Base-by-base conservation (phyloP, 352 stramenopile species). In the Aphanomyces cochlioides region DNA sequence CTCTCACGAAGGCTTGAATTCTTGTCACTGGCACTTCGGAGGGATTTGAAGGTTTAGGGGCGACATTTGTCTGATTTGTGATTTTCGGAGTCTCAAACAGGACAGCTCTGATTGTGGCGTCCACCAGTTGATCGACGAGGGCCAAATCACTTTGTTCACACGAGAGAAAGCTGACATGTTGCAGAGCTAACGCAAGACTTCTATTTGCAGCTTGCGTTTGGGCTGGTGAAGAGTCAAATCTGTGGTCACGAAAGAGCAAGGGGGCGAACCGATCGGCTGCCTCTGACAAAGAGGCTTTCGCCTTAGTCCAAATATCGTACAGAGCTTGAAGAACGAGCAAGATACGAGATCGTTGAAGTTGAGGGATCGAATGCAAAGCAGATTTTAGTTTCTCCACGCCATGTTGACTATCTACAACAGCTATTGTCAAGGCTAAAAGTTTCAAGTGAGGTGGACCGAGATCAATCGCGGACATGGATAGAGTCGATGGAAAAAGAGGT, bases 1-100 rank as follows among this genome's bases (percentile, higher is more conserved):
- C 59, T 7, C 59, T 40, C 59, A 38, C 59, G 0, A 48, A 8
- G 7, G 59, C 59, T 34, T 67, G 59, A 7, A 67, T 28, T 2
- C 28, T 17, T 34, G 53, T 56, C 7, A 67, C 38, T 10, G 41
- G 40, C 38, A 21, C 41, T 38, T 40, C 10, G 19, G 19, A 13
- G 37, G 1, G 15, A 19, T 10, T 7, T 41, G 50, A 58, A 58
- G 50, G 74, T 40, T 92, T 83, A 56, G 85, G 47, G 41, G 85
- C 67, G 43, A 50, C 43, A n/a, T 50, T 50, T 50, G 43, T 50
- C 43, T 12, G 43, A 50, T 12, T 50, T n/a, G 43, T n/a, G 43
- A 50, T 50, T 12, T 50, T 8, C 8, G 50, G 50, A 12, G 50
- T 2, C 17, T 19, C 54, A 41, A 61, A 61, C n/a, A 58, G 50